Evolutionary conservation across 2,329 filamentous ascomycete genomes (phyloP).

Genomic region (Kalaharituber pfeilii): DNA sequence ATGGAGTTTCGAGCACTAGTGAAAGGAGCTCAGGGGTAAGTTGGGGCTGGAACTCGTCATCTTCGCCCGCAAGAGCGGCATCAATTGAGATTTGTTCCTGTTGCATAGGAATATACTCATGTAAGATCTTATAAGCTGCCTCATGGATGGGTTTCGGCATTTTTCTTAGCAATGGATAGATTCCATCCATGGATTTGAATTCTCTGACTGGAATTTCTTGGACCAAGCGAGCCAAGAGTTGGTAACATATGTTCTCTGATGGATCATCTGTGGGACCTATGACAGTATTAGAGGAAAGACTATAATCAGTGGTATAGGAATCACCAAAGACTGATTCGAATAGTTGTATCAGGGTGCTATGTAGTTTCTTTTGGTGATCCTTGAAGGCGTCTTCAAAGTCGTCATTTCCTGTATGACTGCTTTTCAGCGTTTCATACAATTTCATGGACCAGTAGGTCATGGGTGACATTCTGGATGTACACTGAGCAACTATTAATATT

Average conservation of each 20-base stretch:
- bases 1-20: slow-evolving; percentile 64
- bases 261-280: slow-evolving; percentile 27
- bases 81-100: slow-evolving; percentile 76
- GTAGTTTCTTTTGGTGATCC: slow-evolving; percentile 39
- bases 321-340: slow-evolving; percentile 27
- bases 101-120: slow-evolving; percentile 55
- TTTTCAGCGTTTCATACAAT: slow-evolving; percentile 45
- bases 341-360: slow-evolving; percentile 42
- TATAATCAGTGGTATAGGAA: too few species aligned
- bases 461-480: slow-evolving; percentile 1
- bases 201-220: slow-evolving; percentile 47
- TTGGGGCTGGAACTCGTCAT: slow-evolving; percentile 35
- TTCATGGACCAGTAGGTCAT: slow-evolving; percentile 42
- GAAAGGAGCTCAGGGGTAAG: slow-evolving; percentile 75
- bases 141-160: slow-evolving; percentile 59
- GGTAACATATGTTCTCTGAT: slow-evolving; percentile 58
- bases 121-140: slow-evolving; percentile 62
- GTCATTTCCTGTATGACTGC: slow-evolving; percentile 52
- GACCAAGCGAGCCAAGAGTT: slow-evolving; percentile 52
- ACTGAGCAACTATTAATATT: neutral
- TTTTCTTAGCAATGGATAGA: slow-evolving; percentile 51
- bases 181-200: slow-evolving; percentile 39
- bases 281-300: neutral
- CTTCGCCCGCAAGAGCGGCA: slow-evolving; percentile 35
- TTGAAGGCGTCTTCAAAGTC: slow-evolving; percentile 62